Evolutionary conservation across 148 eudicot species (phyloP).

Genomic region (Rhododendron molle): DNA sequence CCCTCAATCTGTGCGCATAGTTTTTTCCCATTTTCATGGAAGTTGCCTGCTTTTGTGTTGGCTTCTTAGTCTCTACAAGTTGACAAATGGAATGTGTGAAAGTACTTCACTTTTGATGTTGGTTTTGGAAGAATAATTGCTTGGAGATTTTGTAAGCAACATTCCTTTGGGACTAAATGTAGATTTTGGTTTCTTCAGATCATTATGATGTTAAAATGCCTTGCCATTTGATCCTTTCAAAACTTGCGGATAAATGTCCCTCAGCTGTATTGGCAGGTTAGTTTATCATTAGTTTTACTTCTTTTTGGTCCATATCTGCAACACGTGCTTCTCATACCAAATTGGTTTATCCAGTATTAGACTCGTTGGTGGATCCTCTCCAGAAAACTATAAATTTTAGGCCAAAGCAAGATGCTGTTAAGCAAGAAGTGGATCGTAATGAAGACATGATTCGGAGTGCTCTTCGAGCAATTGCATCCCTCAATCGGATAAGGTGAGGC

Average conservation of each 20-base stretch:
- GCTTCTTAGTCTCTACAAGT: not conserved
- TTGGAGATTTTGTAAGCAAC: not conserved
- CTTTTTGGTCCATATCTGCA: not conserved
- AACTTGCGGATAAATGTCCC: slow-evolving; percentile 91
- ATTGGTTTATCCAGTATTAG: slow-evolving; percentile 61
- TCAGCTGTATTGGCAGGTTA: slow-evolving; percentile 92
- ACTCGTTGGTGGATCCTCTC: slow-evolving; percentile 96
- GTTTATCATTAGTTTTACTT: slow-evolving; percentile 5
- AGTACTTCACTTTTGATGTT: not conserved
- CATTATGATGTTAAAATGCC: slow-evolving; percentile 99
- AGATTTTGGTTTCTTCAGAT: slow-evolving; percentile 44
- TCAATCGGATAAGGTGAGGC: slow-evolving; percentile 72
- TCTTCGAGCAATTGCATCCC: slow-evolving; percentile 80
- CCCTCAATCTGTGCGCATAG: not conserved
- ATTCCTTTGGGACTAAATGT: not conserved
- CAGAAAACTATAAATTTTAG: slow-evolving; percentile 79
- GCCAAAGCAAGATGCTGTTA: slow-evolving; percentile 98
- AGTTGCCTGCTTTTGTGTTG: not conserved
- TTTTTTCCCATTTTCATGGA: not conserved
- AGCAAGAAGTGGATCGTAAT: slow-evolving; percentile 99
- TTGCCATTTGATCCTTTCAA: slow-evolving; percentile 93
- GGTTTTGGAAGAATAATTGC: not conserved
- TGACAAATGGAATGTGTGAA: not conserved
- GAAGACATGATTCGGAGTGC: slow-evolving; percentile 99
- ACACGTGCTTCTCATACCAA: not conserved